These are phyloP conservation scores for Zygosaccharomyces bailii DNA, from an alignment of 805 yeast species.

Conservation along the genomic window DNA sequence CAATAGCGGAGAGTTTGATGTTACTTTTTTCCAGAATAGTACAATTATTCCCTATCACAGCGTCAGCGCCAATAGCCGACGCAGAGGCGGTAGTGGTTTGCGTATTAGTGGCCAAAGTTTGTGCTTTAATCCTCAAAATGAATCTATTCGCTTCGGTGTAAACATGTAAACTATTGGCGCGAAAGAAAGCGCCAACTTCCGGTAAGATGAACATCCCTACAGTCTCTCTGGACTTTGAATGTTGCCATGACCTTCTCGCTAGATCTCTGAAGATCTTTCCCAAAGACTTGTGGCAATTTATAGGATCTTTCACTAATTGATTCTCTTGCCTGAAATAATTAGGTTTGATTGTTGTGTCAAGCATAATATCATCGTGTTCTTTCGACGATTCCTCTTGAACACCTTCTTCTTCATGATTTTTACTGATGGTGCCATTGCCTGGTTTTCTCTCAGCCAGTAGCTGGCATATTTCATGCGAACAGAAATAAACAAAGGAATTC, in stretches of 20 bases:
- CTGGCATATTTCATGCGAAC: constrained; percentile 50
- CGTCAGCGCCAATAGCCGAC: constrained; percentile 85
- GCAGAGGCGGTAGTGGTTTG: constrained; percentile 25
- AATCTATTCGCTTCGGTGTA: constrained; percentile 87
- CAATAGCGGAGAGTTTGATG: constrained; percentile 82
- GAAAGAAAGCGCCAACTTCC: constrained; percentile 60
- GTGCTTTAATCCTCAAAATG: constrained; percentile 64
- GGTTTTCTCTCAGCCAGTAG: constrained; percentile 42
- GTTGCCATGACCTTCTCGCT: constrained; percentile 91
- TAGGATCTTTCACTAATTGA: constrained; percentile 26
- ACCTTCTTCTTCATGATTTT: constrained; percentile 8
- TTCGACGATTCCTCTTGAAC: constrained; percentile 4
- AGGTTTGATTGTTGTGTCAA: constrained; percentile 26
- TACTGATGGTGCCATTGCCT: constrained; percentile 8
- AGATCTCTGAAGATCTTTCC: constrained; percentile 76
- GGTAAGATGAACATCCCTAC: constrained; percentile 74
- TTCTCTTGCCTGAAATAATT: constrained; percentile 33
- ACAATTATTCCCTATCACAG: constrained; percentile 68
- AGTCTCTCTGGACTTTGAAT: constrained; percentile 52
- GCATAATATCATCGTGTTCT: constrained; percentile 1
- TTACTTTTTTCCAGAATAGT: constrained; percentile 75
- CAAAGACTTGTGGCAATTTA: constrained; percentile 45
- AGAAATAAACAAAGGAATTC: constrained; percentile 69
- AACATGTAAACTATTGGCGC: constrained; percentile 75
- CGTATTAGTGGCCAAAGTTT: constrained; percentile 31